Base-by-base conservation (phyloP, 2,329 filamentous ascomycete genomes). In the Penicillium nordicum region DNA sequence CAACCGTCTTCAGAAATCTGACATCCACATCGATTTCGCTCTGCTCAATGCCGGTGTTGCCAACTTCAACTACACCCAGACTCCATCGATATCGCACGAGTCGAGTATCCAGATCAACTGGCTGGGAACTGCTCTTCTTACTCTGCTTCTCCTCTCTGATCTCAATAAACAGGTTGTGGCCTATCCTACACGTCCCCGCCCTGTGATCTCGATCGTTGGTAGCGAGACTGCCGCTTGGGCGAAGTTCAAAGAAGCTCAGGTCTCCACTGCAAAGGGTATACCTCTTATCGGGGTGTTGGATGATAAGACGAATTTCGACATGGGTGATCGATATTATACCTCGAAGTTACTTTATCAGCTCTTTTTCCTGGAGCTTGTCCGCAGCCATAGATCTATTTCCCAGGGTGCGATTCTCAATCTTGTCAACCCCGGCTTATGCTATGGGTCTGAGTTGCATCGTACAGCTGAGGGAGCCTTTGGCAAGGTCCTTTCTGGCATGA, bases 11-110 rank as follows among this genome's bases (percentile, higher is more conserved):
- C 61, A 68, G 30, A 57, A 60, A 3, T 63, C 76, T 11, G 46
- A 60, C 3, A 50, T 55, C 23, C 57, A 70, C 3, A 37, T 76
- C n/a, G 74, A 78, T 47, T 62, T 67, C 12, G 59, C 74, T 2
- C 51, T 77, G 12, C 69, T 75, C 57, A 78, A 78, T 62, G 75
- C 75, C 14, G 73, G 73, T 29, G 58, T 70, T 16, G 45, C 57
- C n/a, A 55, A 57, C 16, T 65, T 61, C 53, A 32, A 55, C 5
- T 55, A 53, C 16, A 43, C 29, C 4, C 29, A 30, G 29, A 30
- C 10, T 4, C 29, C 29, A 30, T 30, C 42, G 32, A 34, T 14
- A 14, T 34, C 14, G 5, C 53, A 64, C 37, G 68, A 71, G 46
- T 25, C 51, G 7, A 65, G 44, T n/a, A 60, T 71, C n/a, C 66